Evolutionary conservation across 1,139 yeast genomes (phyloP), one percentile per base, ranked within the genome.

Genomic region (Petasospora fabianii): DNA sequence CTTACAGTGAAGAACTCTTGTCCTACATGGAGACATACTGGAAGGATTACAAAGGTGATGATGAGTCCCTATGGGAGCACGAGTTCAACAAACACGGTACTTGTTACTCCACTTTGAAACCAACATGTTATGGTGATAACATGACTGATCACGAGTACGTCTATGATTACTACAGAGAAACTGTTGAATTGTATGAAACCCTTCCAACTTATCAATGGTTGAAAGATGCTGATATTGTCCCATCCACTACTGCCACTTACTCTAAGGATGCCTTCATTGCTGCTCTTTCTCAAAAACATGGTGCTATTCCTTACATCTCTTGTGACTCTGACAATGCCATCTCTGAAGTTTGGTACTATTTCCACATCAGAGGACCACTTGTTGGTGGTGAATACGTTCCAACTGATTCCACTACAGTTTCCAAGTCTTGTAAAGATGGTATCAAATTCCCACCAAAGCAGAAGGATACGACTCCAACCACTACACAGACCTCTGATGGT

Each of bases 21-120:
- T 59, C 65, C 3, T 73, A 73, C 44, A 79, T 92, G 87, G 55
- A 66, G 15, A 51, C 52, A 15, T 62, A 71, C 39, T 92, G 97
- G 97, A 84, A 84, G 61, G 83, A 85, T 55, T 75, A 72, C 59
- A 78, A 78, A 42, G 92, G 94, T 3, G 58, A 73, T 44, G 96
- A 88, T 58, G 85, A 79, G 46, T 64, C 73, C 15, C 68, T 92
- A 39, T 92, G 98, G 97, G 71, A 77, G 27, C 97, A 92, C 61
- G 98, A 92, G 63, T 92, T 77, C 70, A 90, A 90, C 66, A 92
- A 92, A 61, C 98, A 92, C 57, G 97, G 92, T 7, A 88, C 97
- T 1, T 92, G 97, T 62, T 79, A 90, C 67, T 75, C 80, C 31
- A 88, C 97, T 0, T 68, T 90, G 35, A 73, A 73, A 39, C 86